A percentile compares a stretch with the other conserved stretches of the same genome.
Conservation (phyloP, 2,329 filamentous ascomycete species). For the Fusarium circinatum region DNA sequence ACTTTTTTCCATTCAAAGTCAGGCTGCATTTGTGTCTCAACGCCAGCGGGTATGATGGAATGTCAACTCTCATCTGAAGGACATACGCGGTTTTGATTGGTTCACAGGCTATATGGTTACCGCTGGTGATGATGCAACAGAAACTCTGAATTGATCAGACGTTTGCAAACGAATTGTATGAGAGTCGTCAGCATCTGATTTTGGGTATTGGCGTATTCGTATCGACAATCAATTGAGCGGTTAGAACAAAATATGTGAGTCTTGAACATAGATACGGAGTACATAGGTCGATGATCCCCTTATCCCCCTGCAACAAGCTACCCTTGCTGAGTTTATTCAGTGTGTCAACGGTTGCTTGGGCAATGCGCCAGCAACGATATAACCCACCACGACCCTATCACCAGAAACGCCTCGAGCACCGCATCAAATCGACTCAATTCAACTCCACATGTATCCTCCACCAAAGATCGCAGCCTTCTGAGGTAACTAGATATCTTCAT, state of each 20-base stretch:
- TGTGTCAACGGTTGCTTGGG: slow-evolving; percentile 39
- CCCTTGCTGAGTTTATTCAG: slow-evolving; percentile 14
- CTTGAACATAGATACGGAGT: neutral
- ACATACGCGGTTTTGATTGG: slow-evolving; percentile 22
- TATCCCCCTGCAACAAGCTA: slow-evolving; percentile 24
- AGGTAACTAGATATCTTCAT: slow-evolving; percentile 32
- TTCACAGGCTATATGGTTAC: neutral
- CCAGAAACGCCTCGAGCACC: neutral
- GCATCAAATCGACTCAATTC: slow-evolving; percentile 1
- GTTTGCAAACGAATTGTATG: neutral
- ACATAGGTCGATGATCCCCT: neutral
- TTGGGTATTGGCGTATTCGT: neutral
- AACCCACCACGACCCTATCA: slow-evolving; percentile 27
- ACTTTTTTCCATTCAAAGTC: neutral
- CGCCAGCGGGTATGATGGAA: slow-evolving; percentile 7
- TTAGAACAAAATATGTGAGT: neutral
- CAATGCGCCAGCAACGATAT: slow-evolving; percentile 33
- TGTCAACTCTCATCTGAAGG: neutral
- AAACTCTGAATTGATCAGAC: slow-evolving; percentile 4
- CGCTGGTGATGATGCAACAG: slow-evolving; percentile 12
- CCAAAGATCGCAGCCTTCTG: slow-evolving; percentile 27
- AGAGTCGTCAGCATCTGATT: neutral
- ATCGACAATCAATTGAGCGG: neutral
- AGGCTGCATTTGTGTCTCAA: neutral
- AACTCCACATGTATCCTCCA: slow-evolving; percentile 36